Conservation (phyloP, 257 asterid species). For the Solanum habrochaites region DNA sequence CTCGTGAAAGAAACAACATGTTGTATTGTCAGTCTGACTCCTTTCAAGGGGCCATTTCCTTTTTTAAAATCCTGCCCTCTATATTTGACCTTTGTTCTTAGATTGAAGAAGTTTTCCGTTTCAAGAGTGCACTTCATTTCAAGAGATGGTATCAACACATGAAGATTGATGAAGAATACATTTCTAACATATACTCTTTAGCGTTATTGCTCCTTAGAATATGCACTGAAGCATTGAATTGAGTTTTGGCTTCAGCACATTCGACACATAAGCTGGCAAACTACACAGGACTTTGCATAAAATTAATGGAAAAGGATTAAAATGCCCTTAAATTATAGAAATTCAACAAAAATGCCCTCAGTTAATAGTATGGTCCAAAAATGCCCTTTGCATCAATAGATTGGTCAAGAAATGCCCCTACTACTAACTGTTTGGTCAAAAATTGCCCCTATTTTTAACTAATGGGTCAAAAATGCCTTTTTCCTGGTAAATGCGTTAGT, state of each 20-base stretch:
- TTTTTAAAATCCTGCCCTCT: neutral
- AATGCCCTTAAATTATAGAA: neutral
- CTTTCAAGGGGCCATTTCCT: neutral
- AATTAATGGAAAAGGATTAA: neutral
- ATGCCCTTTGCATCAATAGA: neutral
- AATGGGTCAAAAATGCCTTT: neutral
- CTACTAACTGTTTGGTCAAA: neutral
- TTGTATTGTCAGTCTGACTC: neutral
- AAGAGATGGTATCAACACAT: neutral
- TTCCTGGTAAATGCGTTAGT: neutral
- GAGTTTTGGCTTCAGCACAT: neutral
- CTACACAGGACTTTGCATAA: neutral
- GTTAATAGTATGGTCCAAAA: neutral
- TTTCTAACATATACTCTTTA: neutral
- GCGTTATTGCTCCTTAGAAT: neutral
- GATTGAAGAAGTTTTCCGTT: neutral
- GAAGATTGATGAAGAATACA: neutral
- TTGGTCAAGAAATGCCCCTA: neutral
- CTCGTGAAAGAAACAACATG: neutral
- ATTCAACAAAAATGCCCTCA: neutral
- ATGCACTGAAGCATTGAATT: neutral
- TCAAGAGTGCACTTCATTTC: neutral
- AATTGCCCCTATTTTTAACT: neutral
- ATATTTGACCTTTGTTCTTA: neutral
- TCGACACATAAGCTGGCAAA: neutral